Conservation (phyloP, 2,329 filamentous ascomycete species). For the Balansia obtecta region DNA sequence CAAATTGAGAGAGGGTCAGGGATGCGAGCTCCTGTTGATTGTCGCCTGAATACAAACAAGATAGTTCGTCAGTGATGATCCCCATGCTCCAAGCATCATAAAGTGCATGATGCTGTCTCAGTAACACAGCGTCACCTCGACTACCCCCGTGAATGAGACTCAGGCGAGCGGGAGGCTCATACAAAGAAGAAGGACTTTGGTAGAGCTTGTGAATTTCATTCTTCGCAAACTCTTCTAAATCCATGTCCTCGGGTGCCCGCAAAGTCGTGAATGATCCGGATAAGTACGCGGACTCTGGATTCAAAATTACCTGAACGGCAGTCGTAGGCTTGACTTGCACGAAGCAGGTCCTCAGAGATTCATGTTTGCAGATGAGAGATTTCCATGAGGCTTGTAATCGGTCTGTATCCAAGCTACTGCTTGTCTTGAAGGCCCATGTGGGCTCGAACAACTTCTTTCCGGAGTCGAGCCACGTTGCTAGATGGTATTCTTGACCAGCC, state of each 20-base stretch:
- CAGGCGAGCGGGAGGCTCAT: not conserved
- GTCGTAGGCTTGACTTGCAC: not conserved
- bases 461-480: not conserved
- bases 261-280: not conserved
- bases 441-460: not conserved
- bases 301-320: not conserved
- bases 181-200: not conserved
- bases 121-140: not conserved
- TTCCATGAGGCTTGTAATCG: not conserved
- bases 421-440: not conserved
- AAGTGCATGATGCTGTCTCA: not conserved
- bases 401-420: not conserved
- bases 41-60: not conserved
- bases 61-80: not conserved
- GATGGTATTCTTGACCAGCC: not conserved
- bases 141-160: not conserved
- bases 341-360: not conserved
- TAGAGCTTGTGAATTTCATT: not conserved
- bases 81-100: constrained; percentile 1
- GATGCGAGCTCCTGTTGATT: not conserved
- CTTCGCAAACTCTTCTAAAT: not conserved
- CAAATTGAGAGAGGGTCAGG: not conserved
- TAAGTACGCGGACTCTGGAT: not conserved
- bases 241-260: not conserved
- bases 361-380: not conserved